Percentiles rank a stretch among this genome's conserved stretches.
Evolutionary conservation across 257 asterid species (phyloP).

Genomic region (Rehmannia glutinosa): DNA sequence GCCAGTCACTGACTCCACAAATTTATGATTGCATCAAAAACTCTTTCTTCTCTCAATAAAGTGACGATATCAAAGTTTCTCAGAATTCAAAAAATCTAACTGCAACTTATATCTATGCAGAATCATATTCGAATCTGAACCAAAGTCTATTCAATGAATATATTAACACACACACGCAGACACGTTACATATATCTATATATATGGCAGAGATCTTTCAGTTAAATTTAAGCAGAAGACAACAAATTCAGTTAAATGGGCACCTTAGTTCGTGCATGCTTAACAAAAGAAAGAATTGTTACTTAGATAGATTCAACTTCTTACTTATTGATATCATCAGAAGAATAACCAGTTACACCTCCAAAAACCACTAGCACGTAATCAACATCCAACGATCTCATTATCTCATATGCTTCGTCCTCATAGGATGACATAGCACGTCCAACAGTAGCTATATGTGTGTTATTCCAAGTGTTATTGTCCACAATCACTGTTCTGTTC

Average conservation of each 20-base stretch:
- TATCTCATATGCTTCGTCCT: constrained; percentile 94
- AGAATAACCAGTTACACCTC: constrained; percentile 97
- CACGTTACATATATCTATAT: no score
- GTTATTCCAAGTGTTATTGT: constrained; percentile 99
- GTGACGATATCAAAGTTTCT: neutral
- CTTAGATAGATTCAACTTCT: constrained; percentile 25
- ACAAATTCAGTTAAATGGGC: no score
- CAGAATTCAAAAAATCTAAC: neutral
- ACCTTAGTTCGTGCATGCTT: no score
- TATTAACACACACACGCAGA: no score
- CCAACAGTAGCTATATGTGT: constrained; percentile 99
- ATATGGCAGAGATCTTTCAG: no score
- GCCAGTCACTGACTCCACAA: neutral
- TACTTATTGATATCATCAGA: constrained; percentile 99
- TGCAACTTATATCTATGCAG: neutral
- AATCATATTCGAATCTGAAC: no score
- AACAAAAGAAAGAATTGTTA: neutral
- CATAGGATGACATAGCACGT: constrained; percentile 98
- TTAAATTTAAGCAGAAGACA: constrained; percentile 7
- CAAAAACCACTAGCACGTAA: constrained; percentile 92
- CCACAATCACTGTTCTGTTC: constrained; percentile 94
- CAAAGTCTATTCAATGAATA: neutral
- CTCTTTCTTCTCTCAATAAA: neutral
- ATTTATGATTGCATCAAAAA: neutral
- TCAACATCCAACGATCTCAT: constrained; percentile 94